Percentiles rank a stretch among this genome's conserved stretches.
Conservation (phyloP, 768 basidiomycete species). For the Rhizopogon vesiculosus region DNA sequence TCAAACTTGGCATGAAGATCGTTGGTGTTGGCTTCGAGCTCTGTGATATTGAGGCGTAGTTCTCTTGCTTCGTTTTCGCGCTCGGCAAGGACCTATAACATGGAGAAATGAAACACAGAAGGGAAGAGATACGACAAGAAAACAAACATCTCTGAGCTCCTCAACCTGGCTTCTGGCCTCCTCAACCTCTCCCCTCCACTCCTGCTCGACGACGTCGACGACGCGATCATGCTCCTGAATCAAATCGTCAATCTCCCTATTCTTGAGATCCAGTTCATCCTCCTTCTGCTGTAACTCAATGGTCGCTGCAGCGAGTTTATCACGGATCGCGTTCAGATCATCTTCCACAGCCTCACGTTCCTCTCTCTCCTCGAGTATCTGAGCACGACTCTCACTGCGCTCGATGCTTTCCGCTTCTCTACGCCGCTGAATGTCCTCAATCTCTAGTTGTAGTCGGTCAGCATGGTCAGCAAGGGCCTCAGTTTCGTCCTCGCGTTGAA, state of each 20-base stretch:
- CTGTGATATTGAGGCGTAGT: constrained; percentile 66
- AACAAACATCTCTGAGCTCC: constrained; percentile 67
- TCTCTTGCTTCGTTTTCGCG: constrained; percentile 77
- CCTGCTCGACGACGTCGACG: constrained; percentile 69
- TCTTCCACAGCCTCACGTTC: constrained; percentile 79
- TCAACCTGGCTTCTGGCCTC: constrained; percentile 76
- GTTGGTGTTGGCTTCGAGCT: constrained; percentile 67
- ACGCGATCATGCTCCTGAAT: constrained; percentile 70
- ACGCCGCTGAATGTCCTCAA: constrained; percentile 62
- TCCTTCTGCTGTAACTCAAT: constrained; percentile 86
- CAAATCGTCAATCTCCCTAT: constrained; percentile 73
- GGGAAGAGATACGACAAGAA: neutral
- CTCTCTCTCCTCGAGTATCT: constrained; percentile 66
- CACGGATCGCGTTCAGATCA: constrained; percentile 64
- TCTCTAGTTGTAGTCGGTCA: constrained; percentile 55
- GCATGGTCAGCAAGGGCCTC: constrained; percentile 66
- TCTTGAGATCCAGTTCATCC: constrained; percentile 79
- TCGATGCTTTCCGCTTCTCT: constrained; percentile 62
- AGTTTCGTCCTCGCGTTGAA: constrained; percentile 63
- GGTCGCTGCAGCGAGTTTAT: constrained; percentile 73
- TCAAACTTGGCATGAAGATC: constrained; percentile 75
- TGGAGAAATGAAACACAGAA: constrained; percentile 11
- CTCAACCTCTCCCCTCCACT: constrained; percentile 87
- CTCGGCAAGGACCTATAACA: constrained; percentile 61
- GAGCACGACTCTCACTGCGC: constrained; percentile 68